phyloP scores from a whole-genome alignment of 2,329 filamentous ascomycete species.

The Apiospora rasikravindrae region DNA sequence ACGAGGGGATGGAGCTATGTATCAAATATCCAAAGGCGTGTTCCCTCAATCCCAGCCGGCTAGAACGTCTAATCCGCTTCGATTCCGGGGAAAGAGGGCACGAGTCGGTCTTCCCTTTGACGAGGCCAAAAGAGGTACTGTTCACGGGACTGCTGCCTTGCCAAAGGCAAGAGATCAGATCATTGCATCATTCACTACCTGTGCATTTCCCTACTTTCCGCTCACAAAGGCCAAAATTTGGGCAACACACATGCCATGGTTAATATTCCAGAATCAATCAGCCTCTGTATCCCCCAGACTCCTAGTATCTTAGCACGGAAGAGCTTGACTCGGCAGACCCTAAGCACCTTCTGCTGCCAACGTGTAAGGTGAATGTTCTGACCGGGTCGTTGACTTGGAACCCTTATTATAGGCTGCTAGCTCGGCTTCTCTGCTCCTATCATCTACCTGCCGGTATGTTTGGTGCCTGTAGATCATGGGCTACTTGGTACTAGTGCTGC shows the following conservation, averaged over 20 bases:
- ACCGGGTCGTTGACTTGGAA: no score
- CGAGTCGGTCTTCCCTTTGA: no score
- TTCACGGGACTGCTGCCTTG: not conserved
- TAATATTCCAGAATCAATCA: no score
- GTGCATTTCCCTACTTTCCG: no score
- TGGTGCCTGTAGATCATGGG: not conserved
- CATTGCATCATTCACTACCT: not conserved
- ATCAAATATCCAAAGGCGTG: not conserved
- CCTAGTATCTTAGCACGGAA: no score
- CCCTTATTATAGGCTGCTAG: not conserved
- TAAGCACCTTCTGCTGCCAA: no score
- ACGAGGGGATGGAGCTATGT: not conserved
- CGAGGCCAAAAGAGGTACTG: not conserved
- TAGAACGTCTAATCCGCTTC: not conserved
- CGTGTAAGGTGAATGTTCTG: no score
- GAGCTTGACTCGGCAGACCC: no score
- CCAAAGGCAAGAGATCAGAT: not conserved
- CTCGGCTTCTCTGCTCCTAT: not conserved
- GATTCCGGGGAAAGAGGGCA: no score
- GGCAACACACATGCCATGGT: no score
- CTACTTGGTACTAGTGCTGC: not conserved
- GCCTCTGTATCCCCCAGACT: no score
- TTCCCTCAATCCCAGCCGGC: not conserved
- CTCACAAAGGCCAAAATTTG: not conserved
- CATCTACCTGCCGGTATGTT: not conserved